Evolutionary conservation across 345 rosid genomes (phyloP).

Genomic region (Boechera divaricarpa): DNA sequence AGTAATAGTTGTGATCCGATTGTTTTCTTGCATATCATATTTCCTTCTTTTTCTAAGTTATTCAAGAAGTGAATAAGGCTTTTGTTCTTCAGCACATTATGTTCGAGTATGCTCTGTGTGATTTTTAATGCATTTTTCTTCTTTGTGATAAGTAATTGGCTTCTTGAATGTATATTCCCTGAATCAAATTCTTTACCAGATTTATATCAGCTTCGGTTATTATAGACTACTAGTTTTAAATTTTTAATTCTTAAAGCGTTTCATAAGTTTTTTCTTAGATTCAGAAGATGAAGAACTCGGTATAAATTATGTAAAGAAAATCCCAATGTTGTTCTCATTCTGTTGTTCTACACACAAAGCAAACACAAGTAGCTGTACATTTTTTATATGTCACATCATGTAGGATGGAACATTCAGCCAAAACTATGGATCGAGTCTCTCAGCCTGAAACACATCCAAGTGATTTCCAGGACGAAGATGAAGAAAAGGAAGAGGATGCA

Average conservation of each 20-base stretch:
- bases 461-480: conserved; percentile 45
- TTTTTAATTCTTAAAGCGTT: neutral
- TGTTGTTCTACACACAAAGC: conserved; percentile 24
- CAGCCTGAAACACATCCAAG: conserved; percentile 46
- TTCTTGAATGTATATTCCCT: conserved; percentile 17
- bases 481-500: conserved; percentile 44
- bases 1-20: conserved; percentile 26
- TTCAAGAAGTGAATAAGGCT: conserved; percentile 11
- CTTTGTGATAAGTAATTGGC: conserved; percentile 15
- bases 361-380: conserved; percentile 4
- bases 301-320: conserved; percentile 1
- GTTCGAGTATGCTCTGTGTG: conserved; percentile 28
- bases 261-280: neutral
- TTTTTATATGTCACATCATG: neutral
- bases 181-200: conserved; percentile 5
- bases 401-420: conserved; percentile 25
- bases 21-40: conserved; percentile 14
- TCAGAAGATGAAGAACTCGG: neutral
- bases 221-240: neutral
- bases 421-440: conserved; percentile 17
- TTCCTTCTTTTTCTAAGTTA: neutral
- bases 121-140: conserved; percentile 6
- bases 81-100: conserved; percentile 28
- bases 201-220: conserved; percentile 7
- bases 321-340: conserved; percentile 13